Evolutionary conservation across 2,329 filamentous ascomycete species (phyloP).

Genomic region (Helotiales sp.): DNA sequence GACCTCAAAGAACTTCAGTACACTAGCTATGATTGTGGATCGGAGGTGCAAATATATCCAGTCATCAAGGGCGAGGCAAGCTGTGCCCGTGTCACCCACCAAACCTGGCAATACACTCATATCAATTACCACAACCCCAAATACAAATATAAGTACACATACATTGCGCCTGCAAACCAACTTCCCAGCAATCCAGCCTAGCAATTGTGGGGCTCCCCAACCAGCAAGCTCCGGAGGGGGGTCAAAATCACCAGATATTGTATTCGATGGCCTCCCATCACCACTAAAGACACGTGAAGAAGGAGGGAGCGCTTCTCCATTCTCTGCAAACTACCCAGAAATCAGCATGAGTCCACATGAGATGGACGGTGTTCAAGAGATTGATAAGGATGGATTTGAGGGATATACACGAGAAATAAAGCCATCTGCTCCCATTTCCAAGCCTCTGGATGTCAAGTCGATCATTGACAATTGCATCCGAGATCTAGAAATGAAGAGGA

Average conservation of each 20-base stretch:
- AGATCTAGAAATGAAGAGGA: not conserved
- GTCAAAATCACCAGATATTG: not conserved
- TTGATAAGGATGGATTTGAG: not conserved
- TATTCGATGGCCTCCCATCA: not conserved
- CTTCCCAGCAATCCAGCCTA: no score
- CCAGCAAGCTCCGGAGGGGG: not conserved
- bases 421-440: not conserved
- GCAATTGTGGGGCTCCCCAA: no score
- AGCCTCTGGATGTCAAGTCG: not conserved
- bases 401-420: not conserved
- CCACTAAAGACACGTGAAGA: not conserved
- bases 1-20: not conserved
- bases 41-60: not conserved
- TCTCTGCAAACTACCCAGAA: not conserved
- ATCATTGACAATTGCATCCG: not conserved
- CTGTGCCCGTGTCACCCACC: not conserved
- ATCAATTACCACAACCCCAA: no score
- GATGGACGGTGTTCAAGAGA: not conserved
- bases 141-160: not conserved
- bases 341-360: not conserved
- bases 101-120: not conserved
- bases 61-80: not conserved
- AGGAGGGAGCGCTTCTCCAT: not conserved
- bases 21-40: not conserved
- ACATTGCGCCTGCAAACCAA: not conserved